Base-by-base conservation (phyloP, 148 eudicot species). In the Persicaria maculosa region DNA sequence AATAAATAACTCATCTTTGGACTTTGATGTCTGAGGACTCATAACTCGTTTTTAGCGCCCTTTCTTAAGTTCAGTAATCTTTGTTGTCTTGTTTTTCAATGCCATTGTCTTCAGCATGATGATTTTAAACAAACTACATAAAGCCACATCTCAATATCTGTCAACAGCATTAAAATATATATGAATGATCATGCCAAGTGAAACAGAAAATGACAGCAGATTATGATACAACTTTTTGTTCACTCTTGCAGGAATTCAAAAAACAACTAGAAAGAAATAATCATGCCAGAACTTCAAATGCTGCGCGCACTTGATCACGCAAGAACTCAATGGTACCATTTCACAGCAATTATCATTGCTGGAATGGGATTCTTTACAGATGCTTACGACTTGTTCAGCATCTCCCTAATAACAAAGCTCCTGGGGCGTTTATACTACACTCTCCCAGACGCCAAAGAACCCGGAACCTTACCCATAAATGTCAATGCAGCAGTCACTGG, bases 311-410 rank as follows among this genome's bases (percentile, higher is more conserved):
- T 90, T 19, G 94, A 90, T 70, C 77, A 79, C 19, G 94, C 94
- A 6, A 87, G 81, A 69, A 87, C 89, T 36, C 93, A 87, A 79
- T 74, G 80, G 83, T 89, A 87, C 81, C 93, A 89, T 46, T 89
- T 89, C 83, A 90, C 95, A 2, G 85, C 95, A 0, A 86, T 90
- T 2, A 64, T 88, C 43, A 84, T 90, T 7, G 91, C 95, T 1
- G 96, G 93, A 14, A 91, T 91, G 96, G 96, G 96, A 6, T 91
- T 91, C 74, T 91, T 91, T 78, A 91, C 96, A 0, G 96, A 91
- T 61, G 96, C 96, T 68, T 91, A 91, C 19, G 96, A 91, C 68
- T 82, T 91, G 0, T 91, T 91, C 72, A 77, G 88, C 79, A 87
- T 91, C 64, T 91, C 96, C 7, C 62, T 91, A 7, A 86, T 88